These are phyloP conservation scores for Nematodospora valgi DNA, from an alignment of 805 yeast genomes.

Conservation along the genomic window DNA sequence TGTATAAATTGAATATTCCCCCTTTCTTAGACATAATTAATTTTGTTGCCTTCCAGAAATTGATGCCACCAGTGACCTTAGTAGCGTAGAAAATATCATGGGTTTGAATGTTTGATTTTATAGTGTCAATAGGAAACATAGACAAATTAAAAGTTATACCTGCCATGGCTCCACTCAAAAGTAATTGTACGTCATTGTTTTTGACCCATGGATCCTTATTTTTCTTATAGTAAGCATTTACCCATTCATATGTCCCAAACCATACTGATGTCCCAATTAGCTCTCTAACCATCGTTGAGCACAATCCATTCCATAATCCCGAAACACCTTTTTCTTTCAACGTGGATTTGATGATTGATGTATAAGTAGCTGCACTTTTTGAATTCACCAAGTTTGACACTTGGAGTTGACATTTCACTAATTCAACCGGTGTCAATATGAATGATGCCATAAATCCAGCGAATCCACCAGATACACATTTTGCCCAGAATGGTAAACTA, in stretches of 20 bases:
- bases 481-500: slow-evolving; percentile 35
- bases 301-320: slow-evolving; percentile 88
- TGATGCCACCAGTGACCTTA: slow-evolving; percentile 1
- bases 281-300: slow-evolving; percentile 78
- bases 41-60: slow-evolving; percentile 9
- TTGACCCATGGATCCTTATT: slow-evolving; percentile 12
- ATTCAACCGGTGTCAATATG: slow-evolving; percentile 87
- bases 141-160: slow-evolving; percentile 80
- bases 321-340: slow-evolving; percentile 50
- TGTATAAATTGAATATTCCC: slow-evolving; percentile 72
- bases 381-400: slow-evolving; percentile 39
- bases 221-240: slow-evolving; percentile 35
- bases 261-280: slow-evolving; percentile 89
- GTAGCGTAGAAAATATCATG: slow-evolving; percentile 25
- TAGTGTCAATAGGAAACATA: slow-evolving; percentile 85
- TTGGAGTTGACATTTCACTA: slow-evolving; percentile 84
- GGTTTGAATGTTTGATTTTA: slow-evolving; percentile 84
- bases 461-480: slow-evolving; percentile 70
- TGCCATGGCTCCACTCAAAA: slow-evolving; percentile 81
- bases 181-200: slow-evolving; percentile 48
- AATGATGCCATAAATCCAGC: slow-evolving; percentile 82
- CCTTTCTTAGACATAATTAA: slow-evolving; percentile 30
- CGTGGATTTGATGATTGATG: slow-evolving; percentile 32
- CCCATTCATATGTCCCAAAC: slow-evolving; percentile 84
- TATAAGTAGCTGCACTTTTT: slow-evolving; percentile 17